These are phyloP conservation scores for Microcyclosporella mali DNA, from an alignment of 2,329 filamentous ascomycete species.

Conservation along the genomic window DNA sequence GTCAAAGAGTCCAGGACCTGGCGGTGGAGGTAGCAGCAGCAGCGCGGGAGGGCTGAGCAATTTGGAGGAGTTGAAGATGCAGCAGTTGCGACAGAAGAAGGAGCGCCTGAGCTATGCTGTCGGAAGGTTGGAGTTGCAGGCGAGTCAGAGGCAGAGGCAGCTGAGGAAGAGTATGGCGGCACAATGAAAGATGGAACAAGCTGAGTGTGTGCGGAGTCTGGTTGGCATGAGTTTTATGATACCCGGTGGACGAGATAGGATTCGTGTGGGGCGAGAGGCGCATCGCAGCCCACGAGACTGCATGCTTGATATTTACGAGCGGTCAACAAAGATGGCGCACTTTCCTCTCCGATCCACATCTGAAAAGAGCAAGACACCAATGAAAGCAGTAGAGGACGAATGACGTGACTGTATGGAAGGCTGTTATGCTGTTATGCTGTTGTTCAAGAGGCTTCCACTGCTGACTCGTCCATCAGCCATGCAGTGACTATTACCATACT, in stretches of 20 bases:
- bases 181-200: slow-evolving; percentile 8
- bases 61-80: slow-evolving; percentile 53
- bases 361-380: too few relatives aligned
- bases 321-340: too few relatives aligned
- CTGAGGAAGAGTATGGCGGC: slow-evolving; percentile 67
- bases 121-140: slow-evolving; percentile 77
- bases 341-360: too few relatives aligned
- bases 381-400: too few relatives aligned
- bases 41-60: slow-evolving; percentile 34
- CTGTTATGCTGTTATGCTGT: too few relatives aligned
- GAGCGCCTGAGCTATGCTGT: slow-evolving; percentile 82
- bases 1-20: slow-evolving; percentile 23
- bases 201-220: neutral
- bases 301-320: too few relatives aligned
- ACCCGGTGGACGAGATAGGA: slow-evolving; percentile 2
- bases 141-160: slow-evolving; percentile 67
- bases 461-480: too few relatives aligned
- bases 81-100: slow-evolving; percentile 70
- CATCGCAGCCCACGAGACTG: too few relatives aligned
- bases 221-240: slow-evolving; percentile 1
- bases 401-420: too few relatives aligned
- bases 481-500: too few relatives aligned
- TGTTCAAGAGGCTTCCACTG: too few relatives aligned
- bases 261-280: too few relatives aligned
- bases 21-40: slow-evolving; percentile 1